A percentile compares a stretch with the other conserved stretches of the same genome.
Conservation (phyloP, 148 eudicot species). For the Rhododendron molle region DNA sequence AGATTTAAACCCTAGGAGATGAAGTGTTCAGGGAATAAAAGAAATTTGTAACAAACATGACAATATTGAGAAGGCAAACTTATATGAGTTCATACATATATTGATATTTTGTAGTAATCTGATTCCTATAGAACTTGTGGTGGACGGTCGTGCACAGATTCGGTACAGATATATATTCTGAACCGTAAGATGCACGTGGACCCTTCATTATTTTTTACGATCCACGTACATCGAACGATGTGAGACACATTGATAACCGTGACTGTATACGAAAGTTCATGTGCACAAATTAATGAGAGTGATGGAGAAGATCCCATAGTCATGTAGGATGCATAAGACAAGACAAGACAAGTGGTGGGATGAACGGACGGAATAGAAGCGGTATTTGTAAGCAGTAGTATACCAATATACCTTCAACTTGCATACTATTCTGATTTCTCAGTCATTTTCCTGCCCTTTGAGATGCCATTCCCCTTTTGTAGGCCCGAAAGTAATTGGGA, state of each 20-base stretch:
- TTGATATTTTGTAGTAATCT: background rate
- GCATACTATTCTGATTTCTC: background rate
- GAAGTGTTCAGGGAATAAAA: background rate
- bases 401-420: background rate
- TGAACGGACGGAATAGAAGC: background rate
- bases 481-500: background rate
- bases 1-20: no score
- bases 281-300: background rate
- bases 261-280: background rate
- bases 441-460: background rate
- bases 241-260: background rate
- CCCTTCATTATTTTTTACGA: background rate
- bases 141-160: background rate
- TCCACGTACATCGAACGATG: background rate
- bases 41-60: background rate
- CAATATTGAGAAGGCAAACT: background rate
- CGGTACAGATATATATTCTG: no score
- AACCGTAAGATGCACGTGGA: background rate
- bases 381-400: background rate
- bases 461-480: background rate
- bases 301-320: background rate
- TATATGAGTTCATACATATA: no score
- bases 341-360: background rate
- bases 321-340: background rate
- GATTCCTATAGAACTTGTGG: no score